These are phyloP conservation scores for Tolypocladium ophioglossoides DNA, from an alignment of 2,329 filamentous ascomycete genomes.

Conservation along the genomic window DNA sequence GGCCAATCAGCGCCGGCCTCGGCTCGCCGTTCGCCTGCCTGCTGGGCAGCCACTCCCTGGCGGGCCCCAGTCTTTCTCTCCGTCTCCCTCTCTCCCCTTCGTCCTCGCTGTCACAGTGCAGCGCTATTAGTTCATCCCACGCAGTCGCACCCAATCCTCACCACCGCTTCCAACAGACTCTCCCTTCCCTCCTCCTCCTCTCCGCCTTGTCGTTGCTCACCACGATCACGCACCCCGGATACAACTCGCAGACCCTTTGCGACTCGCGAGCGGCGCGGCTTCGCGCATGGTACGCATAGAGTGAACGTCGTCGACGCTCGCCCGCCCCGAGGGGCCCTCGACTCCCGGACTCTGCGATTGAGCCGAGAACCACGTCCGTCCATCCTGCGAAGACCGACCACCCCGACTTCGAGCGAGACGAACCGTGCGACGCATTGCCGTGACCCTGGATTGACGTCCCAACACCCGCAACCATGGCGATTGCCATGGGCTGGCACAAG, in stretches of 20 bases:
- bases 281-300: background rate
- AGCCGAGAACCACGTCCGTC: background rate
- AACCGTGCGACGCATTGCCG: slow-evolving; percentile 11
- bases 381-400: background rate
- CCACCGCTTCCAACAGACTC: background rate
- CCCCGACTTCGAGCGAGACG: background rate
- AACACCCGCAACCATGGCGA: slow-evolving; percentile 45
- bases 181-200: background rate
- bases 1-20: slow-evolving; percentile 1
- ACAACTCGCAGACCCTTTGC: background rate
- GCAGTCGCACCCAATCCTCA: background rate
- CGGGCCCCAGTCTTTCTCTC: background rate
- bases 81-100: background rate
- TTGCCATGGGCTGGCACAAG: slow-evolving; percentile 62
- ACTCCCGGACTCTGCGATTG: background rate
- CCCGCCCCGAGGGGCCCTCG: background rate
- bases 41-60: background rate
- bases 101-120: background rate
- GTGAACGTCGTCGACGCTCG: background rate
- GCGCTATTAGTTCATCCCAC: background rate
- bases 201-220: background rate
- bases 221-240: background rate
- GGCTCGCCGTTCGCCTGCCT: background rate
- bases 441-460: slow-evolving; percentile 39
- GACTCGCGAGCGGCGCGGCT: background rate